Conservation (phyloP, 2,329 filamentous ascomycete species). For the Aulographum hederae region DNA sequence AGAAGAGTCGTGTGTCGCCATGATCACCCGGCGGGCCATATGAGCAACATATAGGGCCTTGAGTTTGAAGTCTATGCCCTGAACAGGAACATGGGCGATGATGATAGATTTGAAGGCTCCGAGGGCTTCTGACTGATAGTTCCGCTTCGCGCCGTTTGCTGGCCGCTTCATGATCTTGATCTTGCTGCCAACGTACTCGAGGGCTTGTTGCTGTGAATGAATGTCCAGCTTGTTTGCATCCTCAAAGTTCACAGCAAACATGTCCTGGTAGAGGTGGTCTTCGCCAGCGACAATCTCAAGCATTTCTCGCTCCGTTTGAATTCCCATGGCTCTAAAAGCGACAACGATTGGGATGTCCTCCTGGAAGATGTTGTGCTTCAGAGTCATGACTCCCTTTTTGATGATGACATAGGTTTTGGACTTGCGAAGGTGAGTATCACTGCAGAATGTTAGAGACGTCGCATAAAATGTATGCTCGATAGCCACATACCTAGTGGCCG, state of each 20-base stretch:
- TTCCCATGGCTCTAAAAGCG: constrained; percentile 79
- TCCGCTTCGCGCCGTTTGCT: constrained; percentile 43
- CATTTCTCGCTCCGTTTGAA: constrained; percentile 89
- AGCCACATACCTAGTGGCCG: constrained; percentile 49
- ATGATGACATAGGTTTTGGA: constrained; percentile 92
- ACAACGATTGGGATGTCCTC: constrained; percentile 94
- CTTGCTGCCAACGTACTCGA: constrained; percentile 76
- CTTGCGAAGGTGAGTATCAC: constrained; percentile 93
- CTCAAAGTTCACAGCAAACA: constrained; percentile 90
- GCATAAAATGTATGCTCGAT: constrained; percentile 6
- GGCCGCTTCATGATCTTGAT: constrained; percentile 40
- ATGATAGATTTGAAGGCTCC: constrained; percentile 86
- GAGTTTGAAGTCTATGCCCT: constrained; percentile 85
- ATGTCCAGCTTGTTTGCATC: constrained; percentile 70
- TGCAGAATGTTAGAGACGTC: constrained; percentile 17
- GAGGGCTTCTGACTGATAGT: constrained; percentile 76
- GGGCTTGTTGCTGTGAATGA: constrained; percentile 82
- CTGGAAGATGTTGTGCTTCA: constrained; percentile 82
- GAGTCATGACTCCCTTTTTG: constrained; percentile 79
- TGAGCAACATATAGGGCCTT: constrained; percentile 92
- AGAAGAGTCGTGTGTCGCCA: constrained; percentile 78
- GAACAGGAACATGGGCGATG: constrained; percentile 84
- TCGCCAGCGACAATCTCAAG: constrained; percentile 76
- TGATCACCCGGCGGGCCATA: constrained; percentile 91
- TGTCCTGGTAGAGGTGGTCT: constrained; percentile 79